A percentile compares a stretch with the other conserved stretches of the same genome.
phyloP scores from a whole-genome alignment of 2,329 filamentous ascomycete genomes.

The Sporothrix variecibatus region DNA sequence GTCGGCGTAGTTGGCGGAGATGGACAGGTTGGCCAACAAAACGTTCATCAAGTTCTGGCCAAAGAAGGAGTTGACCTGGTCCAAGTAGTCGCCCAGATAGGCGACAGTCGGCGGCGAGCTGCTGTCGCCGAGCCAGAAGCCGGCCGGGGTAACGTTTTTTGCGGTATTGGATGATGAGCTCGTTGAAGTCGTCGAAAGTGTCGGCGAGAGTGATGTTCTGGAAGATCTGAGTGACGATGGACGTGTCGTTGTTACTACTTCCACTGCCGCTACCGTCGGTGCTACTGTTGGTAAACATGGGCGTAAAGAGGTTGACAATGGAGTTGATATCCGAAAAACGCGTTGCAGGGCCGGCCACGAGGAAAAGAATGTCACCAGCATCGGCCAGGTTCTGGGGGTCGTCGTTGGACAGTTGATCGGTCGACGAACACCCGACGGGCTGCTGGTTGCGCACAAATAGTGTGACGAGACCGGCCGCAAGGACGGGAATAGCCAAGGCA shows the following conservation, averaged over 20 bases:
- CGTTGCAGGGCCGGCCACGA: constrained; percentile 49
- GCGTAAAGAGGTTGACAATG: constrained; percentile 42
- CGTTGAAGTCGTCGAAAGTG: constrained; percentile 67
- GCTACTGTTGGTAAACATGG: constrained; percentile 41
- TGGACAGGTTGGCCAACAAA: constrained; percentile 67
- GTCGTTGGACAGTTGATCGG: constrained; percentile 49
- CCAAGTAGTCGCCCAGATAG: constrained; percentile 65
- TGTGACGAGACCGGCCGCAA: constrained; percentile 76
- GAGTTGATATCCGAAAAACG: constrained; percentile 40
- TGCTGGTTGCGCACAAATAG: constrained; percentile 67
- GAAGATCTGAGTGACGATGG: constrained; percentile 19
- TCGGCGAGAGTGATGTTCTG: constrained; percentile 56
- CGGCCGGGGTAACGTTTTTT: constrained; percentile 74
- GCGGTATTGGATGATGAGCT: constrained; percentile 63
- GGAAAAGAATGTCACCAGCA: constrained; percentile 39
- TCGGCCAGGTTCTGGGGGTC: constrained; percentile 44
- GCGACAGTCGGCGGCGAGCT: constrained; percentile 65
- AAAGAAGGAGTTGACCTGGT: constrained; percentile 58
- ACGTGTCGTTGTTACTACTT: constrained; percentile 24
- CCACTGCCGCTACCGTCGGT: constrained; percentile 2
- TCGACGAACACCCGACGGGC: constrained; percentile 55
- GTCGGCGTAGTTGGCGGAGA: constrained; percentile 69
- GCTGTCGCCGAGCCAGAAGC: constrained; percentile 71
- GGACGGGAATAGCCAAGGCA: constrained; percentile 75
- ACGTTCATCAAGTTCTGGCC: constrained; percentile 67